Evolutionary conservation across 139 green algal genomes (phyloP), one percentile per base, ranked within the genome.

Genomic region (Klebsormidium nitens): DNA sequence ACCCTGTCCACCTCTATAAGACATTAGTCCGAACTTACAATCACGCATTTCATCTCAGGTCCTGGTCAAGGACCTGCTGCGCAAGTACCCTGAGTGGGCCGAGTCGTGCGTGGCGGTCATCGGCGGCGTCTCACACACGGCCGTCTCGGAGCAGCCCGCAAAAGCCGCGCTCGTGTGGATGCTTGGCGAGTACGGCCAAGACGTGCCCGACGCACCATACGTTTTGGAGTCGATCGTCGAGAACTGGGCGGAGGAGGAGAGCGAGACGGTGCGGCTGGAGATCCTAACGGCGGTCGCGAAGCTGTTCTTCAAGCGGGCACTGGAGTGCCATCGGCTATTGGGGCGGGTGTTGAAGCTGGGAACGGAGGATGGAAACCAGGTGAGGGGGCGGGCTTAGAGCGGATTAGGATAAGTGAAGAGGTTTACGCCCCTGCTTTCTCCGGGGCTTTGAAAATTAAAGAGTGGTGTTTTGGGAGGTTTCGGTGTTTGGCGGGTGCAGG

Each of bases 261-360:
- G 19, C 8, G 32, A n/a, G 68, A 66, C 77, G 71, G 71, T 78
- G 49, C 82, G 87, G 49, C 76, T 92, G 71, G 90, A 89, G 42
- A 60, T 97, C 74, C 79, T 97, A 44, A 88, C 87, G 2, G 83
- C 89, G 0, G 83, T 80, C 23, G 72, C 72, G 23, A 93, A 95
- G 78, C 84, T 97, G 6, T 96, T 97, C 74, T 96, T 96, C 80
- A 85, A 85, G 66, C 83, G 92, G 0, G 84, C 92, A 0, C 85
- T 90, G 1, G 92, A 97, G 84, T 86, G 65, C 64, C 70, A 82
- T 57, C 36, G 32, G 17, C 65, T 83, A 57, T 39, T 86, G 28
- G 78, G 66, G 0, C 31, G 31, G 2, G 72, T 59, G 34, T 59
- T 86, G 31, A 50, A 49, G 31, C 8, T 34, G 6, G 73, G 80